Evolutionary conservation across 371 early-diverging fungal genomes (phyloP).

Genomic region (Lichtheimia hyalospora): DNA sequence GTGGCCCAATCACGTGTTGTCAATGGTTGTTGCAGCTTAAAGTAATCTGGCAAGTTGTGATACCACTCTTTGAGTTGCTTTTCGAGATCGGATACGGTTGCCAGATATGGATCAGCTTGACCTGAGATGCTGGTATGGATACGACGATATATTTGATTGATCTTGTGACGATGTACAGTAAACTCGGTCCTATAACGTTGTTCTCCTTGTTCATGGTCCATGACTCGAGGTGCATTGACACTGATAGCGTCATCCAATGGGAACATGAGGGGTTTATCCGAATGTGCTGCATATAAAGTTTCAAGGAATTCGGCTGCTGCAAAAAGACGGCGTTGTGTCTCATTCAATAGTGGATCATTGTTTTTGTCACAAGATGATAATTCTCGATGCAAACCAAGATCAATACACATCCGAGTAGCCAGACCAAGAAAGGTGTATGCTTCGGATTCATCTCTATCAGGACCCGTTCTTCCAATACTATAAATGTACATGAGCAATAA

Average conservation of each 20-base stretch:
- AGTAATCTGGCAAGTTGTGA: slow-evolving; percentile 28
- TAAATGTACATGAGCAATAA: slow-evolving; percentile 51
- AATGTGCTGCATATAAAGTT: slow-evolving; percentile 38
- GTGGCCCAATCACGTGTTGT: slow-evolving; percentile 27
- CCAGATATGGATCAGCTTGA: slow-evolving; percentile 34
- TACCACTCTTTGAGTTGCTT: slow-evolving; percentile 44
- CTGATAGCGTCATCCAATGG: slow-evolving; percentile 29
- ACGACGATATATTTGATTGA: slow-evolving; percentile 40
- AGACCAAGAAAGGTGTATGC: slow-evolving; percentile 49
- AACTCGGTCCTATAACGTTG: slow-evolving; percentile 40
- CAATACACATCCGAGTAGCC: slow-evolving; percentile 48
- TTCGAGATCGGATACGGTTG: slow-evolving; percentile 39
- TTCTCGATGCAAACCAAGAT: slow-evolving; percentile 38
- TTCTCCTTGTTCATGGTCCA: slow-evolving; percentile 20
- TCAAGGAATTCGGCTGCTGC: slow-evolving; percentile 44
- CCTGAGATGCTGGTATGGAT: slow-evolving; percentile 31
- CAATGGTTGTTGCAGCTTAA: slow-evolving; percentile 30
- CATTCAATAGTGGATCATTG: slow-evolving; percentile 10
- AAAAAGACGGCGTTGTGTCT: slow-evolving; percentile 36
- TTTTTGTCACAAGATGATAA: not conserved
- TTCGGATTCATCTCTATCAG: slow-evolving; percentile 35
- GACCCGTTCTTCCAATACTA: slow-evolving; percentile 40
- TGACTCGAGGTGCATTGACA: slow-evolving; percentile 19
- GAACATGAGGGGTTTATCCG: slow-evolving; percentile 43
- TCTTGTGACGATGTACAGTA: slow-evolving; percentile 38